Conservation (phyloP, 352 stramenopile genomes). For the Phytopythium vexans region DNA sequence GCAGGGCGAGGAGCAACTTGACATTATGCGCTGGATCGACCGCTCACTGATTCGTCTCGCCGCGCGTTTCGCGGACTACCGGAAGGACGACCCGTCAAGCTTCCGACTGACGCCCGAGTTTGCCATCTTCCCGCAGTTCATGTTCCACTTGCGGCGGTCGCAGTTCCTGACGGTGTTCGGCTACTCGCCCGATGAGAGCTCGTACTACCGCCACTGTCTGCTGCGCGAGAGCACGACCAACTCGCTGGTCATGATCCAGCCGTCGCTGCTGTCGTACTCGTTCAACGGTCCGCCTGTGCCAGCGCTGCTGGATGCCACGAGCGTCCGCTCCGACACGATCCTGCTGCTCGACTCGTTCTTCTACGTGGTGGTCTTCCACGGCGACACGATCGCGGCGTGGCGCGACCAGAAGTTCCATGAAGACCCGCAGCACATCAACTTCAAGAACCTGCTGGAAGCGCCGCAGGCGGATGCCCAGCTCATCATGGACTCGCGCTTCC, state of each 20-base stretch:
- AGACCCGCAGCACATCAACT: conserved; percentile 95
- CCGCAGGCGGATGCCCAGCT: conserved; percentile 97
- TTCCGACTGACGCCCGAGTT: conserved; percentile 98
- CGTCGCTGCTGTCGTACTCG: conserved; percentile 98
- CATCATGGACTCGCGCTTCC: conserved; percentile 99
- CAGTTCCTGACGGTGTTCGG: conserved; percentile 99
- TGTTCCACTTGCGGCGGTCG: conserved; percentile 98
- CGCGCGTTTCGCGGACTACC: conserved; percentile 98
- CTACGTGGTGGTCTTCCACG: conserved; percentile 99
- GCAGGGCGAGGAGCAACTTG: conserved; percentile 80
- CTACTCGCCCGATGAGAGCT: conserved; percentile 97
- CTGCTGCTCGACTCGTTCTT: conserved; percentile 99
- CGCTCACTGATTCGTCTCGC: conserved; percentile 97
- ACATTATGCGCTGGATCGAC: conserved; percentile 93
- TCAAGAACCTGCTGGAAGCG: conserved; percentile 97
- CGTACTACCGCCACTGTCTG: conserved; percentile 96
- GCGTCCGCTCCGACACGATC: conserved; percentile 97
- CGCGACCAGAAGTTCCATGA: conserved; percentile 96
- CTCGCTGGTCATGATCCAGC: conserved; percentile 99
- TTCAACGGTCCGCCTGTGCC: conserved; percentile 91
- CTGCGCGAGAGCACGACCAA: conserved; percentile 97
- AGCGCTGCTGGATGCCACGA: conserved; percentile 87
- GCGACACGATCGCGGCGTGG: conserved; percentile 99
- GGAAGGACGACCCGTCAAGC: conserved; percentile 95
- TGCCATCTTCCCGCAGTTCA: conserved; percentile 99